phyloP scores from a whole-genome alignment of 768 basidiomycete genomes.

The Trametes cingulata region DNA sequence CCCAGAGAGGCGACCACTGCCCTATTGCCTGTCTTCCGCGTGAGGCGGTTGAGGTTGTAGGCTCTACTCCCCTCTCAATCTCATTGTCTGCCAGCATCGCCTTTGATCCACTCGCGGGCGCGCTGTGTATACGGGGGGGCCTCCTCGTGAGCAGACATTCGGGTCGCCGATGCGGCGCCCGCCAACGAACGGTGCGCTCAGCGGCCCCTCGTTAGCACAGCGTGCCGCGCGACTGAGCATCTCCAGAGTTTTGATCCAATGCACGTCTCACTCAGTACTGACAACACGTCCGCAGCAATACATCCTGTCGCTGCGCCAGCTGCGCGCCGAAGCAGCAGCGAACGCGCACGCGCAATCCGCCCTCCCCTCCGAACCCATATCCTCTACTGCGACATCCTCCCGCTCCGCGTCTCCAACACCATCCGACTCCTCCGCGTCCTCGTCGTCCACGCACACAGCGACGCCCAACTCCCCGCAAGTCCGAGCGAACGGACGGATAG shows the following conservation, averaged over 20 bases:
- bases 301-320: conserved; percentile 25
- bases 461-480: conserved; percentile 52
- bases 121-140: no score
- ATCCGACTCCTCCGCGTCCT: conserved; percentile 61
- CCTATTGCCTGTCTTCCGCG: no score
- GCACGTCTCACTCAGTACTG: neutral
- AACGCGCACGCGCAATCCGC: conserved; percentile 32
- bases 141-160: no score
- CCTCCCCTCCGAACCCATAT: conserved; percentile 39
- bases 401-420: conserved; percentile 28
- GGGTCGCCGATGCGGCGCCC: no score
- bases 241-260: conserved; percentile 9
- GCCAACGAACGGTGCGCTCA: no score
- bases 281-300: conserved; percentile 18
- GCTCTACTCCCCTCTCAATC: no score
- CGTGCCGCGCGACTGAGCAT: no score
- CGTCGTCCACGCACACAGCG: conserved; percentile 73
- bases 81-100: no score
- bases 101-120: conserved; percentile 18
- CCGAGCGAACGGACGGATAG: conserved; percentile 30
- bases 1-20: no score
- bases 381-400: conserved; percentile 58
- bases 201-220: no score
- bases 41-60: no score
- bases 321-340: conserved; percentile 24